Evolutionary conservation across 1,284 basidiomycete genomes (phyloP).

Genomic region (Cutaneotrichosporon sp.): DNA sequence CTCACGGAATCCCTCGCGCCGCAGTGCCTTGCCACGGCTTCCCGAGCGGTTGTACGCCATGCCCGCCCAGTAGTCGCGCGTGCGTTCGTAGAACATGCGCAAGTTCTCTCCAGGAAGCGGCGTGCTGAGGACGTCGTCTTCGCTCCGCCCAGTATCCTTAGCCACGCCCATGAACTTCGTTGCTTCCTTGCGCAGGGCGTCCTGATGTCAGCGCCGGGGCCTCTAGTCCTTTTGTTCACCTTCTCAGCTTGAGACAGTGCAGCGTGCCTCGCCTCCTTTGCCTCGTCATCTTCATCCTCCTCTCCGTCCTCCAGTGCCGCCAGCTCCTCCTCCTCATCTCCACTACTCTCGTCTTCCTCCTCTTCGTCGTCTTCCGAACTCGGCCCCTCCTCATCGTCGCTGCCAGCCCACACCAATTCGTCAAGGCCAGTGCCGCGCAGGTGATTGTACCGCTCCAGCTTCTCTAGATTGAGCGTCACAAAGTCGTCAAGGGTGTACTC

Average conservation of each 20-base stretch:
- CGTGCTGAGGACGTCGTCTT: slow-evolving; percentile 72
- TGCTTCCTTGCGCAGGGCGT: slow-evolving; percentile 60
- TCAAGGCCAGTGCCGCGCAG: slow-evolving; percentile 64
- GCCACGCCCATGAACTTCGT: slow-evolving; percentile 68
- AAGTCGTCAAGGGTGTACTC: slow-evolving; percentile 87
- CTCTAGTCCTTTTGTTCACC: too few species aligned
- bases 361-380: slow-evolving; percentile 56
- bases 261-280: slow-evolving; percentile 21
- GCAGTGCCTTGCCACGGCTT: slow-evolving; percentile 71
- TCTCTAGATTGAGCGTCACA: slow-evolving; percentile 68
- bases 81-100: slow-evolving; percentile 76
- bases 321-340: slow-evolving; percentile 33
- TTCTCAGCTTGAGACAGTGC: slow-evolving; percentile 26
- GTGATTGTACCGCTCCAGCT: slow-evolving; percentile 69
- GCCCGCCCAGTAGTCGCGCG: slow-evolving; percentile 72
- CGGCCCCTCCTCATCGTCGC: slow-evolving; percentile 52
- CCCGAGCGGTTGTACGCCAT: slow-evolving; percentile 59
- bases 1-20: slow-evolving; percentile 70
- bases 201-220: too few species aligned
- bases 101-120: slow-evolving; percentile 85
- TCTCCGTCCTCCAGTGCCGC: slow-evolving; percentile 28
- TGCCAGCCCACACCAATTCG: slow-evolving; percentile 58
- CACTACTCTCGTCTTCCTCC: slow-evolving; percentile 27
- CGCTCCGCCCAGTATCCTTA: slow-evolving; percentile 60
- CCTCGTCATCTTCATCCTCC: slow-evolving; percentile 31